Percentiles rank a stretch among this genome's conserved stretches.
phyloP scores from a whole-genome alignment of 2,329 filamentous ascomycete species.

The Trichoderma semiorbis region DNA sequence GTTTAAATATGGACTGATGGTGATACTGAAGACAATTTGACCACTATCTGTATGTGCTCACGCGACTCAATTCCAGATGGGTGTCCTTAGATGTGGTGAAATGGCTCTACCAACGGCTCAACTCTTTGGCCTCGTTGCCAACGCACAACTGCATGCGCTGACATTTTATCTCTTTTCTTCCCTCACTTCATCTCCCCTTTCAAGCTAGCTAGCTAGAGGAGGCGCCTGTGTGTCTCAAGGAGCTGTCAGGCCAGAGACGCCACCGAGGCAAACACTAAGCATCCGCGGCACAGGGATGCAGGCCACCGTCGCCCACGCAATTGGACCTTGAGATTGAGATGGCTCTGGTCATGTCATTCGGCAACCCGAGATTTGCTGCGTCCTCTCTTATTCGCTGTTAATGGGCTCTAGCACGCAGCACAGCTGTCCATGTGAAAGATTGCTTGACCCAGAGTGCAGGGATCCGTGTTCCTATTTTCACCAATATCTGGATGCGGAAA shows the following conservation, averaged over 20 bases:
- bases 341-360: slow-evolving; percentile 2
- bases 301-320: background rate
- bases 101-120: background rate
- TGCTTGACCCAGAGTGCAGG: background rate
- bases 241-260: background rate
- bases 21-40: background rate
- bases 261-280: slow-evolving; percentile 11
- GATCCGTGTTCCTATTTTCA: background rate
- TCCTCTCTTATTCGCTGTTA: background rate
- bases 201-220: background rate
- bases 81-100: background rate
- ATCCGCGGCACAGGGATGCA: background rate
- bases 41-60: background rate
- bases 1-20: background rate
- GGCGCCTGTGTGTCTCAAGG: background rate
- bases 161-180: background rate
- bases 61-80: background rate
- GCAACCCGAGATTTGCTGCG: background rate
- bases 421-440: background rate
- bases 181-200: background rate
- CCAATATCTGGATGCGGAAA: slow-evolving; percentile 9
- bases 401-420: background rate
- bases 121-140: background rate
- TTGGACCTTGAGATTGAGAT: slow-evolving; percentile 11
- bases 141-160: background rate